phyloP scores from a whole-genome alignment of 2,329 filamentous ascomycete genomes.

The Canariomyces notabilis region DNA sequence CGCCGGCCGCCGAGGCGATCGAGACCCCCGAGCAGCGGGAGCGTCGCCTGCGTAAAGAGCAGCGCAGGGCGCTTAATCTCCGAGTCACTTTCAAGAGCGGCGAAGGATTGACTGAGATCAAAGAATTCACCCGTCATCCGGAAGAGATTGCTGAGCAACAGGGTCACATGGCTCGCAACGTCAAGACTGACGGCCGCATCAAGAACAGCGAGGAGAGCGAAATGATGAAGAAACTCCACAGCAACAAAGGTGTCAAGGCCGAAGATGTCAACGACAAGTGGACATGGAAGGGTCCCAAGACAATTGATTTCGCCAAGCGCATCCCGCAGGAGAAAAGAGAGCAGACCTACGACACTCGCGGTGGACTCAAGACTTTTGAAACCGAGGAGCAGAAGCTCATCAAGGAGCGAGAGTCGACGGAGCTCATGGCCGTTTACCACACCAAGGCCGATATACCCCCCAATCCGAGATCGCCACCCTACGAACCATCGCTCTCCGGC shows the following conservation, averaged over 20 bases:
- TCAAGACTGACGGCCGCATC: constrained; percentile 35
- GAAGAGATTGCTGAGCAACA: constrained; percentile 33
- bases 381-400: constrained; percentile 54
- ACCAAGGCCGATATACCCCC: constrained; percentile 50
- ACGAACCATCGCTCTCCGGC: constrained; percentile 28
- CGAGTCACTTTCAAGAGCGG: constrained; percentile 68
- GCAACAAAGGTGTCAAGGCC: constrained; percentile 42
- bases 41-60: constrained; percentile 67
- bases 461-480: constrained; percentile 49
- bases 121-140: constrained; percentile 67
- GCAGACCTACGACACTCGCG: constrained; percentile 50
- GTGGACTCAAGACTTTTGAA: constrained; percentile 45
- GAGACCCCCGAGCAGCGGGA: constrained; percentile 65
- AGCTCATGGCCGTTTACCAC: constrained; percentile 58
- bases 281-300: constrained; percentile 46
- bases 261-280: constrained; percentile 27
- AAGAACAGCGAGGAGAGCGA: constrained; percentile 71
- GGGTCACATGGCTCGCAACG: constrained; percentile 13
- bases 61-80: constrained; percentile 54
- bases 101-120: constrained; percentile 59
- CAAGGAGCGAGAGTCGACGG: constrained; percentile 51
- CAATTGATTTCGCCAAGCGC: constrained; percentile 40
- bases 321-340: constrained; percentile 43
- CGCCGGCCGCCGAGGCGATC: constrained; percentile 46
- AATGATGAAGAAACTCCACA: constrained; percentile 56